A percentile compares a stretch with the other conserved stretches of the same genome.
These are phyloP conservation scores for Grosmannia serpens DNA, from an alignment of 2,329 filamentous ascomycete species.

Conservation along the genomic window DNA sequence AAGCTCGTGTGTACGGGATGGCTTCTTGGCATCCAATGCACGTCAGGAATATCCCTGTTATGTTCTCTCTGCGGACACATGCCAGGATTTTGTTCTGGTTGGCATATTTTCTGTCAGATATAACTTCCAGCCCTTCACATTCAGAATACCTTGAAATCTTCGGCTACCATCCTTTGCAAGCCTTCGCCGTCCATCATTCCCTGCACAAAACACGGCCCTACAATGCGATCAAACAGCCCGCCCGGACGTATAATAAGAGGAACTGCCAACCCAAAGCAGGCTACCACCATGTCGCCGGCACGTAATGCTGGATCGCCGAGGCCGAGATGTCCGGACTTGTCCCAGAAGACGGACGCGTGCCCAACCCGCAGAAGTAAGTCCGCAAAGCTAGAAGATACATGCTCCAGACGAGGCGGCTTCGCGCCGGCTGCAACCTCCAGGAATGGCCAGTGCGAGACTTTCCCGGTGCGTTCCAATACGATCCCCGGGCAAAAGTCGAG, in stretches of 20 bases:
- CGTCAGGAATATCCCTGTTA: no score
- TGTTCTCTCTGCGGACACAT: no score
- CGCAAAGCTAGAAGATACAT: background rate
- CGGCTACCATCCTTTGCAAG: background rate
- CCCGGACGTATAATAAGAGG: background rate
- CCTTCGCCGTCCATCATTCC: background rate
- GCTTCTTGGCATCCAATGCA: no score
- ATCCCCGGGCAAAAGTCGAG: background rate
- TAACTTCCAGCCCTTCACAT: no score
- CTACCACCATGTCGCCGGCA: background rate
- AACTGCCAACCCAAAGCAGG: background rate
- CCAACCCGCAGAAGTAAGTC: background rate
- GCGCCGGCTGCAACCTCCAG: background rate
- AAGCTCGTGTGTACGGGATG: no score
- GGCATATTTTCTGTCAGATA: no score
- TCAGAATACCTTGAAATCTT: background rate
- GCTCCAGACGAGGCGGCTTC: background rate
- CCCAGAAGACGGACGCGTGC: background rate
- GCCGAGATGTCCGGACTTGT: background rate
- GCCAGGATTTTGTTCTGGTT: no score
- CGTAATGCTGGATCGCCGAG: background rate
- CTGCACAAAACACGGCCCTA: background rate
- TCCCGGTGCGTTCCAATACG: background rate
- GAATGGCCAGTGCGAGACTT: background rate
- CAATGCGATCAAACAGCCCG: background rate